Base-by-base conservation (phyloP, 2,329 filamentous ascomycete genomes). In the Stromatinia cepivora region DNA sequence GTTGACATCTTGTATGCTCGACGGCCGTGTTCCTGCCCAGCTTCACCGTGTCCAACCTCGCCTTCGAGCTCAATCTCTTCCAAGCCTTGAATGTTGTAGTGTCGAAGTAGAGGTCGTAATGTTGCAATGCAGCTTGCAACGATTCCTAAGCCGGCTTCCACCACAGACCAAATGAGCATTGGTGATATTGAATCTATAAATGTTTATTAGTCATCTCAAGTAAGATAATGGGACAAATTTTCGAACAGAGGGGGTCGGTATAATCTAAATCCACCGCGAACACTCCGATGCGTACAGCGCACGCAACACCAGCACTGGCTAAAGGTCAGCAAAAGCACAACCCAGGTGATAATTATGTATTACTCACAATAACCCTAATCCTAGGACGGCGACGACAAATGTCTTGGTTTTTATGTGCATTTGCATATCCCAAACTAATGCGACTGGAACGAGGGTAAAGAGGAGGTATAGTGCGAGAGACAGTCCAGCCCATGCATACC, bases 401-500 rank as follows among this genome's bases (percentile, higher is more conserved):
- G 39, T 25, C 62, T 69, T 69, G 11, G 54, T 66, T 17, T 59
- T 66, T 25, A 58, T 39, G 20, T 66, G 48, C 67, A 69, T 69
- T 46, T 69, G 61, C 61, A 69, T 64, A 42, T 66, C 28, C 67
- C 67, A 69, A 57, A 69, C 61, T 17, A 69, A 36, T 22, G 57
- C 39, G 28, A 67, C 63, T 3, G 67, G 67, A 42, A 67, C 52
- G 2, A 69, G 28, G 13, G 57, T 65, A 39, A 66, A 54, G 20
- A 69, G 52, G 22, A 59, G 42, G 25, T 69, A 66, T 34, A 69
- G 45, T 11, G 52, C 61, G 8, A 69, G 52, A 10, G 61, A 59
- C 1, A 69, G 6, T 34, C 61, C 67, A 9, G 61, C 46, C 61
- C 61, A 69, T 36, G 53, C 67, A 45, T 69, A 69, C 1, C 61